Conservation (phyloP, 2,329 filamentous ascomycete genomes). For the Huntiella abstrusa region DNA sequence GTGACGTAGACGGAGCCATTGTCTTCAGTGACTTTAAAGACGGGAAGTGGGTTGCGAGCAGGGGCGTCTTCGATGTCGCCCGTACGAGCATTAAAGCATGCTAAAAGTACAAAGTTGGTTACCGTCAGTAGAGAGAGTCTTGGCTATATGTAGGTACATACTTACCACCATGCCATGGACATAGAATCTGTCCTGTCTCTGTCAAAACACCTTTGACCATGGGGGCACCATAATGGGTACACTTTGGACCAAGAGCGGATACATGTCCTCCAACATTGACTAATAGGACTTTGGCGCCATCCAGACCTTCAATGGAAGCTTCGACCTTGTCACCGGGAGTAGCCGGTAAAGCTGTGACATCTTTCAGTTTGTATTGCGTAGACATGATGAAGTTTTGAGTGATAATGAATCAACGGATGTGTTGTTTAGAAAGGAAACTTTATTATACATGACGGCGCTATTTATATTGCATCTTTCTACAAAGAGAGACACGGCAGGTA, state of each 20-base stretch:
- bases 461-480: no score
- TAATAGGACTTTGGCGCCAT: constrained; percentile 70
- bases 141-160: constrained; percentile 11
- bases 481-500: no score
- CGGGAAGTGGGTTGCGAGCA: constrained; percentile 66
- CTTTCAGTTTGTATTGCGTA: constrained; percentile 54
- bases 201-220: constrained; percentile 72
- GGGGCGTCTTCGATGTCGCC: constrained; percentile 94
- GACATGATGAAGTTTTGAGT: constrained; percentile 10
- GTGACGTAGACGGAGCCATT: constrained; percentile 71
- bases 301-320: constrained; percentile 75
- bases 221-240: constrained; percentile 84
- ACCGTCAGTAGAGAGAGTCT: background rate
- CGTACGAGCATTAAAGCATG: constrained; percentile 77
- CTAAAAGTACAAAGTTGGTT: constrained; percentile 24
- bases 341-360: constrained; percentile 47
- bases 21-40: constrained; percentile 64
- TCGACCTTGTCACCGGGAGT: constrained; percentile 58
- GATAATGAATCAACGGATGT: no score
- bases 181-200: constrained; percentile 65
- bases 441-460: no score
- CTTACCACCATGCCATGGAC: constrained; percentile 88
- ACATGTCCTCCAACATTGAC: constrained; percentile 59
- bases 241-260: constrained; percentile 66
- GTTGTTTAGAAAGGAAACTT: no score